Base-by-base conservation (phyloP, 129 eudicot genomes). In the Logfia minima region DNA sequence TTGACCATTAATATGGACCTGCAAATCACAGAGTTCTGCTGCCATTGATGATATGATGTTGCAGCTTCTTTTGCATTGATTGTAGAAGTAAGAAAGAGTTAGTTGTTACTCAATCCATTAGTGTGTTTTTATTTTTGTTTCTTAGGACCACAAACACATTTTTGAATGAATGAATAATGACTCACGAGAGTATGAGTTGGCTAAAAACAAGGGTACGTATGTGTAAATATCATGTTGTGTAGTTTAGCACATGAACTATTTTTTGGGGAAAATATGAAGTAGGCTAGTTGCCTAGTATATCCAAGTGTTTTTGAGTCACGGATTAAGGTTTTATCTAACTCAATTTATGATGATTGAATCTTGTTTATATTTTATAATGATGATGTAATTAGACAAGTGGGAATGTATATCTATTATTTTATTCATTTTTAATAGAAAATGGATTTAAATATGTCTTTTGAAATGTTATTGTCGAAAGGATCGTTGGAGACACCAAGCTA, bases 1-100 rank as follows among this genome's bases (percentile, higher is more conserved):
- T 76, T 88, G 96, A 74, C 92, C 96, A 87, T 93, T 87, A 34
- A 93, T 81, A 73, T 87, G 90, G 83, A 93, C 72, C 87, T 88
- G 91, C 74, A 93, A 89, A 79, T 88, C 91, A 86, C 85, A 84
- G 71, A 78, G 59, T 24, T 79, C 88, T 82, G 97, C 86, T 79
- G 98, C 74, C 97, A 90, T 93, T 80, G 91, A 61, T 58, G 63
- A 58, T 19, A 58, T 19, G 63, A 58, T 79, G 79, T 14, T 62
- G 72, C 8, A 53, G 66, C 77, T 82, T 64, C 66, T 48, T 80
- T 86, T 55, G 89, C 88, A 87, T 82, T 86, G 76, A 89, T 66
- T 82, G 85, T 84, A 78, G 67, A 72, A 85, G 43, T 26, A 70
- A 77, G 32, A 41, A 61, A 5, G 70, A 62, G 31, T 29, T 79